Conservation (phyloP, 2,329 filamentous ascomycete species). For the Beauveria bassiana region DNA sequence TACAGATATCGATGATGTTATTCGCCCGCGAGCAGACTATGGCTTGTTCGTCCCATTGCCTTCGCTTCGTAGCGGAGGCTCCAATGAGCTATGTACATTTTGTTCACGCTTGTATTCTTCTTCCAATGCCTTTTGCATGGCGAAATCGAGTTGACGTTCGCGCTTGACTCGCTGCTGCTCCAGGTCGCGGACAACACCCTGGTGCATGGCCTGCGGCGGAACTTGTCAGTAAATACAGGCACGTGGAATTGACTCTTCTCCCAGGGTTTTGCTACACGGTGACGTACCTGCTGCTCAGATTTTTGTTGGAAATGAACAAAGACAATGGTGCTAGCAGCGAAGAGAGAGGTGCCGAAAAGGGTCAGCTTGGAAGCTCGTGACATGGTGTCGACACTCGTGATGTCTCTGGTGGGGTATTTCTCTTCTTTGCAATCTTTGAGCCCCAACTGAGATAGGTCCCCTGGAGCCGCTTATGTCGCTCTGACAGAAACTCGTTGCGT, state of each 20-base stretch:
- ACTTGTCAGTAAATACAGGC: not conserved
- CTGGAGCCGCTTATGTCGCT: not conserved
- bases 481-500: not conserved
- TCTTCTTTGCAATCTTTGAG: not conserved
- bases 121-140: conserved; percentile 79
- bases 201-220: conserved; percentile 76
- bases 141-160: conserved; percentile 90
- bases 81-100: conserved; percentile 50
- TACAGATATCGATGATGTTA: not conserved
- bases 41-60: not conserved
- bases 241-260: no score
- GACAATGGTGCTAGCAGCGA: conserved; percentile 67
- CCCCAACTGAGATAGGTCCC: not conserved
- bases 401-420: not conserved
- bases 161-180: conserved; percentile 86
- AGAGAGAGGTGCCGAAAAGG: conserved; percentile 66
- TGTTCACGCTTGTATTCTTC: conserved; percentile 87
- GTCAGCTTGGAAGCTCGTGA: conserved; percentile 86
- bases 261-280: not conserved
- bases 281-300: conserved; percentile 67
- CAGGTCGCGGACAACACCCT: conserved; percentile 87
- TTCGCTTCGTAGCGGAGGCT: conserved; percentile 15
- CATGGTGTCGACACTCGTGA: conserved; percentile 44
- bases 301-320: conserved; percentile 88
- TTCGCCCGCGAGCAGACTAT: conserved; percentile 12